Evolutionary conservation across 1,284 basidiomycete species (phyloP).

Genomic region (Ganoderma lucidum): DNA sequence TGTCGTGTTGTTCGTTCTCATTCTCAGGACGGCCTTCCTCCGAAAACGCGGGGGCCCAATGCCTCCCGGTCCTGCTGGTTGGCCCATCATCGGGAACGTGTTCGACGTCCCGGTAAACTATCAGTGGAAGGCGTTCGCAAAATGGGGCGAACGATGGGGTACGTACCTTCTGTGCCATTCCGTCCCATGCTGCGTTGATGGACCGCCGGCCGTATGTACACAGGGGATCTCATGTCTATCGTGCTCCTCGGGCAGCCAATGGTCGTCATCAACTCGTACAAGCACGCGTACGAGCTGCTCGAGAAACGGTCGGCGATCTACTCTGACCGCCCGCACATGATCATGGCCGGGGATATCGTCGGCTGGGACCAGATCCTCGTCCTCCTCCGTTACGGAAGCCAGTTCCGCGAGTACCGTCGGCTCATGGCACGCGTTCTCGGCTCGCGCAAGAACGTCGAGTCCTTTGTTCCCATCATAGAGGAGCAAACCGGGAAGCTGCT

Average conservation of each 20-base stretch:
- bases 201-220: background rate
- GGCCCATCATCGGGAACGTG: slow-evolving; percentile 42
- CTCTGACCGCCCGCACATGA: slow-evolving; percentile 45
- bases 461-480: slow-evolving; percentile 37
- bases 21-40: slow-evolving; percentile 7
- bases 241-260: slow-evolving; percentile 68
- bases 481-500: slow-evolving; percentile 40
- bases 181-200: background rate
- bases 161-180: slow-evolving; percentile 10
- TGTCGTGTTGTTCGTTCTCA: slow-evolving; percentile 13
- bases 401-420: slow-evolving; percentile 46
- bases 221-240: slow-evolving; percentile 37
- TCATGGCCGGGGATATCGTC: slow-evolving; percentile 44
- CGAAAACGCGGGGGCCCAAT: slow-evolving; percentile 16
- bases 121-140: slow-evolving; percentile 40
- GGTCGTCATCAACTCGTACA: slow-evolving; percentile 64
- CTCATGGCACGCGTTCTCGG: slow-evolving; percentile 30
- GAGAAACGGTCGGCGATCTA: slow-evolving; percentile 46
- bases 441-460: slow-evolving; percentile 34
- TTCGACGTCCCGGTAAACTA: slow-evolving; percentile 39
- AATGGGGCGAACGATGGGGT: slow-evolving; percentile 41
- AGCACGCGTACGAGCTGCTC: slow-evolving; percentile 52
- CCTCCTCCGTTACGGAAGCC: slow-evolving; percentile 43
- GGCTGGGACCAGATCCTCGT: slow-evolving; percentile 45
- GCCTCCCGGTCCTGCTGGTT: slow-evolving; percentile 43